phyloP scores from a whole-genome alignment of 1,284 basidiomycete species.

The Laetiporus sulphureus region DNA sequence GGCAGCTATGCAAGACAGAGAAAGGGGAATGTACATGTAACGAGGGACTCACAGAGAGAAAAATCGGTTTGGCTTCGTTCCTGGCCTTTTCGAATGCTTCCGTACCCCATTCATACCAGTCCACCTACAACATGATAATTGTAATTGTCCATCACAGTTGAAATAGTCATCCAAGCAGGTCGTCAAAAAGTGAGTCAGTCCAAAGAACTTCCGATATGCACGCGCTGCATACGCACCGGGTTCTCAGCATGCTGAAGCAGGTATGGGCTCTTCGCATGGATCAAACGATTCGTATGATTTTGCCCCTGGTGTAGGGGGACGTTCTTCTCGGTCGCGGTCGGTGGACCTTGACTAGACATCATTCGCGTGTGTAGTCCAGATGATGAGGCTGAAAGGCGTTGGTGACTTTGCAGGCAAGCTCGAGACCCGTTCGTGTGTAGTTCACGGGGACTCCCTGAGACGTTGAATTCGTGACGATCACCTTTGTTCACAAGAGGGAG shows the following conservation, averaged over 20 bases:
- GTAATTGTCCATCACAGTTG: background rate
- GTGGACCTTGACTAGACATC: background rate
- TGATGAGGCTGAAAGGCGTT: no score
- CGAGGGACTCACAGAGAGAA: conserved; percentile 26
- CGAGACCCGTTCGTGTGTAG: no score
- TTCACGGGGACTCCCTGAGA: no score
- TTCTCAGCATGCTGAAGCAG: conserved; percentile 38
- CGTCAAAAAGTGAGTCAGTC: background rate
- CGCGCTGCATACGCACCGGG: conserved; percentile 32
- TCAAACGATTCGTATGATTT: conserved; percentile 26
- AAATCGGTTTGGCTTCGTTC: conserved; percentile 34
- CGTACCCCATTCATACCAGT: conserved; percentile 39
- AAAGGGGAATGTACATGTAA: background rate
- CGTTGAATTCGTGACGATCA: no score
- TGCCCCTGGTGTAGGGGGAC: background rate
- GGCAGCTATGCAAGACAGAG: background rate
- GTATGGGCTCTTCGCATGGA: conserved; percentile 35
- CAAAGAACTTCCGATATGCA: no score
- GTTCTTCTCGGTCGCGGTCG: no score
- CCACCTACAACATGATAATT: conserved; percentile 12
- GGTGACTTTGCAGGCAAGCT: no score
- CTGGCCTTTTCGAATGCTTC: conserved; percentile 34
- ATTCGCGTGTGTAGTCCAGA: background rate
- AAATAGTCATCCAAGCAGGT: background rate
- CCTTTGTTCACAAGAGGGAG: no score